Evolutionary conservation across 768 basidiomycete genomes (phyloP).

Genomic region (Chlorophyllum brunneum): DNA sequence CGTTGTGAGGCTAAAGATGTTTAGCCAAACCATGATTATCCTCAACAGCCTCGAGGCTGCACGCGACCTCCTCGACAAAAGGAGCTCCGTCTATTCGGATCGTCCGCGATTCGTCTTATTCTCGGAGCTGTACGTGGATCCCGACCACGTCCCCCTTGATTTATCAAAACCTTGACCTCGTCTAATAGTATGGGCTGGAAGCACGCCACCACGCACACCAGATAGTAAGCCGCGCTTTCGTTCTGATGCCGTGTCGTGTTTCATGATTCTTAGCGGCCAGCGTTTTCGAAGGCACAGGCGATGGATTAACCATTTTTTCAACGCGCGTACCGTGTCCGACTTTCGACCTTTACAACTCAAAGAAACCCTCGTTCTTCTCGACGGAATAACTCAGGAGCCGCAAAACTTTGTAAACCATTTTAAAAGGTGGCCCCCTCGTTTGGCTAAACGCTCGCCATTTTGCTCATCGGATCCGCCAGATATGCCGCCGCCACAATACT

Average conservation of each 20-base stretch:
- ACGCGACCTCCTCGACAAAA: slow-evolving; percentile 48
- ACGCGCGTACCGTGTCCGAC: slow-evolving; percentile 34
- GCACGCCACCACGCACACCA: slow-evolving; percentile 40
- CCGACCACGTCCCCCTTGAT: background rate
- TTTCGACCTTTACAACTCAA: slow-evolving; percentile 40
- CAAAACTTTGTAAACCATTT: slow-evolving; percentile 38
- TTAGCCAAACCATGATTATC: slow-evolving; percentile 46
- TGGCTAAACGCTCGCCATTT: background rate
- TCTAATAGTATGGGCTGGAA: slow-evolving; percentile 45
- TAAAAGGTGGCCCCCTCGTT: slow-evolving; percentile 33
- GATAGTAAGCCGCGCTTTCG: slow-evolving; percentile 47
- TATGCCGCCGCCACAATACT: slow-evolving; percentile 45
- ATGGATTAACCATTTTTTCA: slow-evolving; percentile 47
- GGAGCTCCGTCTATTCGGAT: slow-evolving; percentile 52
- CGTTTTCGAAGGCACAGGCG: slow-evolving; percentile 50
- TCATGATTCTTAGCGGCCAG: no score
- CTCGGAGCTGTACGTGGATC: slow-evolving; percentile 39
- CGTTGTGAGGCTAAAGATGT: slow-evolving; percentile 34
- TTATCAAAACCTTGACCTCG: slow-evolving; percentile 1
- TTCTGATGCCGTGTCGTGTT: no score
- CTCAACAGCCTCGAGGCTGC: slow-evolving; percentile 43
- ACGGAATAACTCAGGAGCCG: slow-evolving; percentile 34
- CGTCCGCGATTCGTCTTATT: slow-evolving; percentile 45
- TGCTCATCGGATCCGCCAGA: slow-evolving; percentile 22
- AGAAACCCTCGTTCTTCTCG: slow-evolving; percentile 38